These are phyloP conservation scores for Erucastrum elatum DNA, from an alignment of 345 rosid species.

Conservation along the genomic window DNA sequence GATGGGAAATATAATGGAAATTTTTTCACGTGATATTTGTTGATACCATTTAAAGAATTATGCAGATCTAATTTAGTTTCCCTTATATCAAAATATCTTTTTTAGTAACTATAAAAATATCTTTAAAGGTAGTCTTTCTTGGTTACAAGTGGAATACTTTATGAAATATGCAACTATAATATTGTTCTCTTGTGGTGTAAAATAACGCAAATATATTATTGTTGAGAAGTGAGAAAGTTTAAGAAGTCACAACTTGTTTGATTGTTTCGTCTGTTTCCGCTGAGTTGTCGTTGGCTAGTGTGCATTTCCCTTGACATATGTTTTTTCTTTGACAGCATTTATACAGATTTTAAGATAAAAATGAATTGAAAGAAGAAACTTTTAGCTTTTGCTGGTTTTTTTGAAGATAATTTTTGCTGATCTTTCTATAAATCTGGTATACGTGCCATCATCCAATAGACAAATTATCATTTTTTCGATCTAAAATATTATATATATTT, in stretches of 20 bases:
- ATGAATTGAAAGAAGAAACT: too few relatives aligned
- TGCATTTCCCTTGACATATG: background rate
- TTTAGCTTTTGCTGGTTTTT: too few relatives aligned
- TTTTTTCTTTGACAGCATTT: too few relatives aligned
- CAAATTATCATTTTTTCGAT: background rate
- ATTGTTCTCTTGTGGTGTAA: too few relatives aligned
- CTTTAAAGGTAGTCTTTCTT: conserved; percentile 8
- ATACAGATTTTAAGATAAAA: too few relatives aligned
- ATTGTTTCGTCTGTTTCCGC: conserved; percentile 9
- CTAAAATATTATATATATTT: too few relatives aligned
- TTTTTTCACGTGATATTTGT: conserved; percentile 33
- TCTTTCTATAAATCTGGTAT: background rate
- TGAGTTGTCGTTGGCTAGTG: conserved; percentile 3
- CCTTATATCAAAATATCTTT: background rate
- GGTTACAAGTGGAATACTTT: conserved; percentile 29
- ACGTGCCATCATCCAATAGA: background rate
- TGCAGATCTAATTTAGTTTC: conserved; percentile 4
- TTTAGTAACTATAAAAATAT: background rate
- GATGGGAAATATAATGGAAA: background rate
- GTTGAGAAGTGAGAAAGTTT: conserved; percentile 12
- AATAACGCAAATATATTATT: background rate
- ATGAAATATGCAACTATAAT: background rate
- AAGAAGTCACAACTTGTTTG: conserved; percentile 19
- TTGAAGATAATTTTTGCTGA: too few relatives aligned
- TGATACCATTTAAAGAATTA: conserved; percentile 16